phyloP scores from a whole-genome alignment of 495 filamentous ascomycete species.

The Darksidea phi region DNA sequence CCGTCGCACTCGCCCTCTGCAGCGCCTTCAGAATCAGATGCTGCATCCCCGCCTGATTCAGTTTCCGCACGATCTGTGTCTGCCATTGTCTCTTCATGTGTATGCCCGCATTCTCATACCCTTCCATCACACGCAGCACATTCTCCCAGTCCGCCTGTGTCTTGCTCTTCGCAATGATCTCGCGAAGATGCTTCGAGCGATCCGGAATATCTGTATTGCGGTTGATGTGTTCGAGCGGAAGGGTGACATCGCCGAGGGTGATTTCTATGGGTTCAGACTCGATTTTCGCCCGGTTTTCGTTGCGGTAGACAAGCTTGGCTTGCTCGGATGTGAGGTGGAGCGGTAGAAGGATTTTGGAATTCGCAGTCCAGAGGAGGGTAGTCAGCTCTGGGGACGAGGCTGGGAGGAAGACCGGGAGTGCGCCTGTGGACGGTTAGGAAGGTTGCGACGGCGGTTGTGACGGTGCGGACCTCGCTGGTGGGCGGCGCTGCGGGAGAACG shows the following conservation, averaged over 20 bases:
- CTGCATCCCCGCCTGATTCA: slow-evolving; percentile 30
- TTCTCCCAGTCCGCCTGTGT: slow-evolving; percentile 41
- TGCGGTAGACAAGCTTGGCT: slow-evolving; percentile 39
- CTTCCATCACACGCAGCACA: slow-evolving; percentile 40
- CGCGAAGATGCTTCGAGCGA: slow-evolving; percentile 23
- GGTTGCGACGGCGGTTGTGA: neutral
- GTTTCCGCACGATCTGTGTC: slow-evolving; percentile 38
- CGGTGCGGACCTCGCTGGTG: slow-evolving; percentile 14
- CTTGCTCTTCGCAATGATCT: slow-evolving; percentile 33
- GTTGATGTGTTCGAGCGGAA: slow-evolving; percentile 42
- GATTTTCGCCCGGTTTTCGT: slow-evolving; percentile 31
- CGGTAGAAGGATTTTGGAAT: slow-evolving; percentile 43
- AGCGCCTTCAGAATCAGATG: slow-evolving; percentile 39
- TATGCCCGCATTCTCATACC: slow-evolving; percentile 29
- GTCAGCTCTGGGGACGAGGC: slow-evolving; percentile 39
- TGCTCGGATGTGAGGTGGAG: slow-evolving; percentile 38
- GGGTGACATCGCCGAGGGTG: slow-evolving; percentile 41
- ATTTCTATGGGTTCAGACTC: slow-evolving; percentile 41
- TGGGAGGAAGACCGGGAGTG: slow-evolving; percentile 37
- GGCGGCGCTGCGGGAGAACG: slow-evolving; percentile 22
- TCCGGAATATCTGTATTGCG: slow-evolving; percentile 38
- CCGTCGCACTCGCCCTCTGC: slow-evolving; percentile 37
- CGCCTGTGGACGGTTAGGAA: slow-evolving; percentile 10
- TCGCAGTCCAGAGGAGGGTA: slow-evolving; percentile 35
- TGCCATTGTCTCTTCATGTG: slow-evolving; percentile 13